A percentile compares a stretch with the other conserved stretches of the same genome.
phyloP scores from a whole-genome alignment of 2,329 filamentous ascomycete genomes.

The Colletotrichum tropicicola region DNA sequence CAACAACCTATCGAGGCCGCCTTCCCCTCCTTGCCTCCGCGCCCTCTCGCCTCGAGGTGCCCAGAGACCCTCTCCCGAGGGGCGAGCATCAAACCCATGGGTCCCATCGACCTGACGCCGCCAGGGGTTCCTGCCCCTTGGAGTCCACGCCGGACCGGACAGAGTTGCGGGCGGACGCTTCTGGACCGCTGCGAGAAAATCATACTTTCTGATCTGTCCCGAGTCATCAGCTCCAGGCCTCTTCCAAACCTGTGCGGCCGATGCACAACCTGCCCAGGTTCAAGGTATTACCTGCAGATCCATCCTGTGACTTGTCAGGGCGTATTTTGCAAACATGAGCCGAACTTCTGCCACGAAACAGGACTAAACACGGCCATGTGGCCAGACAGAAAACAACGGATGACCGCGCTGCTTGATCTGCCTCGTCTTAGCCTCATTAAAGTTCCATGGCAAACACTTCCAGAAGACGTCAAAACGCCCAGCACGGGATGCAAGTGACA shows the following conservation, averaged over 20 bases:
- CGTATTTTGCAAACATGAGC: slow-evolving; percentile 6
- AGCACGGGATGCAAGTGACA: neutral
- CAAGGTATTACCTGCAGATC: slow-evolving; percentile 17
- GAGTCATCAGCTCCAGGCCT: too few species aligned
- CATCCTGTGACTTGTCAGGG: slow-evolving; percentile 11
- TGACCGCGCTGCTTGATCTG: neutral
- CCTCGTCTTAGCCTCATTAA: slow-evolving; percentile 2
- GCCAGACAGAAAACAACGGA: neutral
- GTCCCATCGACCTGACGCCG: slow-evolving; percentile 6
- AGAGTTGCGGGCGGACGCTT: neutral
- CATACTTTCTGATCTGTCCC: neutral
- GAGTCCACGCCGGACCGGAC: neutral
- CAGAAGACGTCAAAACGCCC: slow-evolving; percentile 16
- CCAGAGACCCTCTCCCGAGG: neutral
- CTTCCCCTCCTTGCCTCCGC: neutral
- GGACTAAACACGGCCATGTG: slow-evolving; percentile 5
- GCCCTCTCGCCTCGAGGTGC: neutral
- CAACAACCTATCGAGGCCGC: neutral
- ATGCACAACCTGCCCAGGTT: neutral
- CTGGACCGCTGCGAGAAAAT: neutral
- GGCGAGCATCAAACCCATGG: slow-evolving; percentile 14
- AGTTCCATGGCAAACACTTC: neutral
- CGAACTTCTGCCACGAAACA: slow-evolving; percentile 17
- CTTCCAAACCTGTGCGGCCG: neutral
- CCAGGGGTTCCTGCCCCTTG: slow-evolving; percentile 5